A percentile compares a stretch with the other conserved stretches of the same genome.
These are phyloP conservation scores for Tetrahymena malaccensis DNA, from an alignment of 73 alveolate species.

Conservation along the genomic window DNA sequence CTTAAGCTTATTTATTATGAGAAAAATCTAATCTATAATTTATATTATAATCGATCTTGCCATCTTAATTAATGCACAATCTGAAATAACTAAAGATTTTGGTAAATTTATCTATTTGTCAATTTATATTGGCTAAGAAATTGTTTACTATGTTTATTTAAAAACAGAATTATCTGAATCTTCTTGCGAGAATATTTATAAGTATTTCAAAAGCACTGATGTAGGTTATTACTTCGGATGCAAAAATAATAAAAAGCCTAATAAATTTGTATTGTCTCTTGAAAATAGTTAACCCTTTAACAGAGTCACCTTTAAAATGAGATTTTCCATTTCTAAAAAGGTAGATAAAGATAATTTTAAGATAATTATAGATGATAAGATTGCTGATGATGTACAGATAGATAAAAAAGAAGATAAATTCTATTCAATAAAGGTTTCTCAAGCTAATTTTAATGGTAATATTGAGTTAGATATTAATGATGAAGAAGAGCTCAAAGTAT, in stretches of 20 bases:
- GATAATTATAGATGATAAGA: neutral
- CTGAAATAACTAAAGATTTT: neutral
- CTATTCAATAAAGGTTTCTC: neutral
- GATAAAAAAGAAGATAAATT: neutral
- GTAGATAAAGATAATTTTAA: neutral
- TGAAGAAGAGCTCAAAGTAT: neutral
- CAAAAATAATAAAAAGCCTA: neutral
- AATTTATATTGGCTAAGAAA: no score
- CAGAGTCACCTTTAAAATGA: neutral
- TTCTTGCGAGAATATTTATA: neutral
- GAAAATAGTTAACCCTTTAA: neutral
- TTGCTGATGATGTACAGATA: no score
- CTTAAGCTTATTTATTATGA: neutral
- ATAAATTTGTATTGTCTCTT: neutral
- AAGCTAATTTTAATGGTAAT: neutral
- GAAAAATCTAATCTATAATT: no score
- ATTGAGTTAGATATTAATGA: neutral
- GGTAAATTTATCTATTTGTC: neutral
- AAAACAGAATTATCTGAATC: neutral
- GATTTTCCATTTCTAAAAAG: neutral
- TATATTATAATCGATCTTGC: neutral
- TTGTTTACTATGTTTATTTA: no score
- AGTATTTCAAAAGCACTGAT: neutral
- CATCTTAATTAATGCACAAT: neutral
- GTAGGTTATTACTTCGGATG: neutral